These are phyloP conservation scores for Tulasnella sp. DNA, from an alignment of 768 basidiomycete genomes.

Conservation along the genomic window DNA sequence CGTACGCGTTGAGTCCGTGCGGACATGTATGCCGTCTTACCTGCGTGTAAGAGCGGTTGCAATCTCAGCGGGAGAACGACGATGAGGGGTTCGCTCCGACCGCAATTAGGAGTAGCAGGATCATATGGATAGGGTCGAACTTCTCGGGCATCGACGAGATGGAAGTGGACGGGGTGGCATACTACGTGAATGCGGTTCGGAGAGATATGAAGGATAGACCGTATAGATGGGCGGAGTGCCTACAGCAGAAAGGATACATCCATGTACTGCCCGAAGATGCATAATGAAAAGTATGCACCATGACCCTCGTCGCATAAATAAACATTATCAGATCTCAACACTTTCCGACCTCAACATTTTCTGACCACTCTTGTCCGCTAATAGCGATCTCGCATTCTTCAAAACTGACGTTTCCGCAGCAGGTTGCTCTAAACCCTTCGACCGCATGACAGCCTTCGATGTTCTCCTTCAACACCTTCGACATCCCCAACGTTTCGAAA, in stretches of 20 bases:
- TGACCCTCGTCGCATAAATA: not conserved
- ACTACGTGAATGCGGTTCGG: too few relatives aligned
- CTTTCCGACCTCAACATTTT: not conserved
- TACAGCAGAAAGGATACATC: too few relatives aligned
- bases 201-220: too few relatives aligned
- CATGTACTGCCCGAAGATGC: too few relatives aligned
- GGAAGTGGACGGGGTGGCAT: too few relatives aligned
- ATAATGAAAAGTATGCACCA: too few relatives aligned
- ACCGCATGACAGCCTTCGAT: not conserved
- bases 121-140: too few relatives aligned
- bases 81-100: not conserved
- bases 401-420: not conserved
- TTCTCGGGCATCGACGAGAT: too few relatives aligned
- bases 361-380: not conserved
- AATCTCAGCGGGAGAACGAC: not conserved
- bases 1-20: constrained; percentile 21
- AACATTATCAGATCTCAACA: not conserved
- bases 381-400: not conserved
- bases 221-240: too few relatives aligned
- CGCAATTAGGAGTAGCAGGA: too few relatives aligned
- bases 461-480: not conserved
- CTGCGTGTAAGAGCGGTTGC: constrained; percentile 15
- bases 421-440: not conserved
- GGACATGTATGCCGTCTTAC: constrained; percentile 24
- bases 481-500: constrained; percentile 11